A percentile compares a stretch with the other conserved stretches of the same genome.
Conservation (phyloP, 768 basidiomycete genomes). For the Hirschioporus abietinus region DNA sequence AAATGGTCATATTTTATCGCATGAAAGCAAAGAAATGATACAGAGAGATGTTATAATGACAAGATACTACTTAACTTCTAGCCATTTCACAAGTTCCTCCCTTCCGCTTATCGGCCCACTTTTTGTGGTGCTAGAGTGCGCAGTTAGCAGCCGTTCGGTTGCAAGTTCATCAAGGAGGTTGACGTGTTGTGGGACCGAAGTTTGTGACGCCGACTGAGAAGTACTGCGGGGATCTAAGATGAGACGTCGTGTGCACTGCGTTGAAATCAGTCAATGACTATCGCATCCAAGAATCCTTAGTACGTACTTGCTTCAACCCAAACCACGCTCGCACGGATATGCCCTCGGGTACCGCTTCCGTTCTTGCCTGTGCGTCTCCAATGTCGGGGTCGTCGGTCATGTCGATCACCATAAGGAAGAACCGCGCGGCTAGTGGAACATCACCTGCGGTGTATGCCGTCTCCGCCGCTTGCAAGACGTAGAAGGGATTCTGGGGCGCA, state of each 20-base stretch:
- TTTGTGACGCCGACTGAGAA: conserved; percentile 51
- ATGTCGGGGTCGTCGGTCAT: conserved; percentile 60
- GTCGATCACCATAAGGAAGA: conserved; percentile 73
- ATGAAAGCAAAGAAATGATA: not conserved
- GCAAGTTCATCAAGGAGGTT: conserved; percentile 64
- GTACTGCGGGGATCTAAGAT: conserved; percentile 33
- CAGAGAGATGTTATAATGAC: not conserved
- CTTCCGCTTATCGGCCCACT: not conserved
- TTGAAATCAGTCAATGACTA: conserved; percentile 8
- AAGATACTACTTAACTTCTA: conserved; percentile 3
- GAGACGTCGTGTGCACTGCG: conserved; percentile 58
- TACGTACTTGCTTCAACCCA: conserved; percentile 72
- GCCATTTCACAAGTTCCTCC: conserved; percentile 5
- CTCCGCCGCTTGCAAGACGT: conserved; percentile 80
- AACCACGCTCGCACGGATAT: conserved; percentile 73
- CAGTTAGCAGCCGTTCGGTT: conserved; percentile 60
- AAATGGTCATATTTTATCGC: not conserved
- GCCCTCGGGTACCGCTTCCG: conserved; percentile 43
- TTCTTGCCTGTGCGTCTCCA: conserved; percentile 36
- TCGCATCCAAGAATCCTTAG: conserved; percentile 2
- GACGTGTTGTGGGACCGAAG: conserved; percentile 50
- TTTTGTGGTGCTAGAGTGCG: conserved; percentile 32
- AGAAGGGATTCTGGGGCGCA: conserved; percentile 82
- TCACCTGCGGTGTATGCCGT: conserved; percentile 80
- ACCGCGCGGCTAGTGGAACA: conserved; percentile 69